Evolutionary conservation across 139 green algal genomes (phyloP).

Genomic region (Tetratostichococcus sp.): DNA sequence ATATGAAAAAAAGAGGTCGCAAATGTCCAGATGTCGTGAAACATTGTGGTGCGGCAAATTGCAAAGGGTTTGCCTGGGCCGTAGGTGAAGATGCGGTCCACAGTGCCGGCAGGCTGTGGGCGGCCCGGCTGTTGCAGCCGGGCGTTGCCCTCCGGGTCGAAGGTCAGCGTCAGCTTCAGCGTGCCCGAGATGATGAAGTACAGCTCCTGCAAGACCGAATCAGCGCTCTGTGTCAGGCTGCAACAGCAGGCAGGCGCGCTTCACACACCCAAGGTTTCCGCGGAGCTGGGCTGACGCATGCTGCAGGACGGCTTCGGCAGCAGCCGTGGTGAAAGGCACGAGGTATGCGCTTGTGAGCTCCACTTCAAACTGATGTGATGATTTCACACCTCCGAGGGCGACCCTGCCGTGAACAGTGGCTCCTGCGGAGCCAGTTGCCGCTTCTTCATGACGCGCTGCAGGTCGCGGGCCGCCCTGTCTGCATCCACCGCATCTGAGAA

Average conservation of each 20-base stretch:
- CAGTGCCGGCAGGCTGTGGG: neutral
- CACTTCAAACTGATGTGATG: too few species aligned
- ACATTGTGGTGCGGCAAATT: neutral
- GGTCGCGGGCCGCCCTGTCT: neutral
- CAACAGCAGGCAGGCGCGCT: too few species aligned
- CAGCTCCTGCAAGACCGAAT: neutral
- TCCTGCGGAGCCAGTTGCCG: neutral
- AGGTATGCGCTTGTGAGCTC: too few species aligned
- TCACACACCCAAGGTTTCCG: too few species aligned
- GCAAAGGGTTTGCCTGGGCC: neutral
- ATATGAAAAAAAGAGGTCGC: too few species aligned
- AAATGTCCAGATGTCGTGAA: too few species aligned
- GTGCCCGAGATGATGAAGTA: neutral
- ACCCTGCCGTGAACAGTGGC: neutral
- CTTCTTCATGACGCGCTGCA: neutral
- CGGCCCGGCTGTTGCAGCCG: neutral
- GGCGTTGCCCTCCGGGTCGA: neutral
- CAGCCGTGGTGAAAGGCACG: too few species aligned
- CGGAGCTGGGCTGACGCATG: too few species aligned
- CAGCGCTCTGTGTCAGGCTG: too few species aligned
- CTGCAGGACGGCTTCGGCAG: too few species aligned
- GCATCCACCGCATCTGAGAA: neutral
- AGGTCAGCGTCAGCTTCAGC: neutral
- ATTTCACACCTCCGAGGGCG: neutral
- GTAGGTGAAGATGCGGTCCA: neutral